Evolutionary conservation across 495 filamentous ascomycete genomes (phyloP), one percentile per base, ranked within the genome.

Genomic region (Margaritispora aquatica): DNA sequence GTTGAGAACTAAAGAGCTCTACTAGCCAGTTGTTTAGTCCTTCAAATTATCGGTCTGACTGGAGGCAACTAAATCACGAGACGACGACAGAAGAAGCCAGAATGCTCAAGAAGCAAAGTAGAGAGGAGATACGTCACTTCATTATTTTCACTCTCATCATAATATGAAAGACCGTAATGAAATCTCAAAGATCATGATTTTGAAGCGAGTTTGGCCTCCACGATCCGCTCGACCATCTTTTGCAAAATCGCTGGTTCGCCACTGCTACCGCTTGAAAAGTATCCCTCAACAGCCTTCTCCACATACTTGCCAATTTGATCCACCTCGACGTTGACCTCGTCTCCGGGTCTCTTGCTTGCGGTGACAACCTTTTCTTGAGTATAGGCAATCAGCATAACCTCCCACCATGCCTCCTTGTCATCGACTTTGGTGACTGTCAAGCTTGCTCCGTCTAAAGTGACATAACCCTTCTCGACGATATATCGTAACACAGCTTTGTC

Each of bases 221-320:
- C 87, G 61, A 96, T 77, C 62, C 81, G 80, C 67, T 79, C 75
- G 15, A 97, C 88, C 79, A 97, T 86, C 73, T 87, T 89, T 77
- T 96, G 87, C 71, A 97, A 67, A 51, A 94, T 75, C 0, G 82
- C 80, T 62, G 84, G 79, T 26, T 82, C 77, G 20, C 79, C 81
- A 26, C 78, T 77, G 31, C 71, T 75, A 26, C 71, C 56, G 8
- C 77, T 76, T 44, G 75, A 75, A 63, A 91, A 74, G 59, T 89
- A 88, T n/a, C 81, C 87, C 52, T 76, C 73, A 63, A 90, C 85
- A 59, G 88, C 91, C 84, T 97, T 99, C 84, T 97, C 95, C 20
- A 97, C 92, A 70, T 97, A 97, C 80, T 99, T 99, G 3, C 93
- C 95, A 63, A 97, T 86, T 79, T 96, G 92, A 72, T 99, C 95